Base-by-base conservation (phyloP, 768 basidiomycete genomes). In the Macrocybe gigantea region DNA sequence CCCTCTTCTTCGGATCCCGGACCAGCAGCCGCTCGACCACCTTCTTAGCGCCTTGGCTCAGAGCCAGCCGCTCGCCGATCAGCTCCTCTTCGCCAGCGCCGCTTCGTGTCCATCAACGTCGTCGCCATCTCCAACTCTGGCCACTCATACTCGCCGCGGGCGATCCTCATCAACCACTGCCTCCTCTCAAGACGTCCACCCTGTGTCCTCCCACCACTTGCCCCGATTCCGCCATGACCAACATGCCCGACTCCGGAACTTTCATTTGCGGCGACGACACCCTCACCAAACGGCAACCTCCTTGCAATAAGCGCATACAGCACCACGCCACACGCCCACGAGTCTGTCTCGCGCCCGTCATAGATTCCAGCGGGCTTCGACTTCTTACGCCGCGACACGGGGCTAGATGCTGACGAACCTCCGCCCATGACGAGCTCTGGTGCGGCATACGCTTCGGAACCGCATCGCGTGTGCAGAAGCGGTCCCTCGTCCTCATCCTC, bases 311-410 rank as follows among this genome's bases (percentile, higher is more conserved):
- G 71, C 33, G 85, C 88, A 63, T 80, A 95, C 9, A 93, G 65
- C 42, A 92, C 88, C n/a, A 93, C 85, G 1, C 91, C 91, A 56
- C 85, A 82, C 7, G 90, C 89, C 92, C 92, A 94, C 9, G 85
- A 82, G 61, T 94, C 92, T 45, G 89, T 93, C 60, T 83, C 75
- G 10, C 88, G 73, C 2, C 88, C 89, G 63, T 95, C 90, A 64
- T 94, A 94, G 51, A 74, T 69, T n/a, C 61, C 71, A 31, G 70
- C 74, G 31, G 46, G 38, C 15, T 32, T 29, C 5, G 22, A 29
- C 5, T 29, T 41, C 9, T 41, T 9, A 2, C 3, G 7, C 3
- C 12, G 14, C 7, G 41, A 7, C 8, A 22, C 5, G 4, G 10
- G 10, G 11, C n/a, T 33, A 9, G 29, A 30, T 12, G 10, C 32